Conservation (phyloP, 129 eudicot genomes). For the Cynara cardunculus region DNA sequence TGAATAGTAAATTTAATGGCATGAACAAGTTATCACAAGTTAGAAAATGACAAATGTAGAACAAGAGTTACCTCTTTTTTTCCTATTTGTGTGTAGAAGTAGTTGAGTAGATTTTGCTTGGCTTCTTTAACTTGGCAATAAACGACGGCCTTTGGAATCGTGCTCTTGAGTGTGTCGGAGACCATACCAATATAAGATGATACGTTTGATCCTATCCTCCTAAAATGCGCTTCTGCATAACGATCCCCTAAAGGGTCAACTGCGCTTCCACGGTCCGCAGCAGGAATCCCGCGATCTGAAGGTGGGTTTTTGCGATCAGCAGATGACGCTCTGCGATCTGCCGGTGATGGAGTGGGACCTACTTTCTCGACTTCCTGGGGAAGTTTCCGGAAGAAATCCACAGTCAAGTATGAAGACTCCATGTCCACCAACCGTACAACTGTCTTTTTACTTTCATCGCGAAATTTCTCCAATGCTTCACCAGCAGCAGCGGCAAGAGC, state of each 20-base stretch:
- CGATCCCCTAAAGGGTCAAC: slow-evolving; percentile 44
- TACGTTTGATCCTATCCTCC: slow-evolving; percentile 59
- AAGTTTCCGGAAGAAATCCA: slow-evolving; percentile 63
- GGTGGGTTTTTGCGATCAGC: slow-evolving; percentile 37
- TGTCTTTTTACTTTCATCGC: slow-evolving; percentile 61
- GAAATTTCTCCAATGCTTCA: slow-evolving; percentile 59
- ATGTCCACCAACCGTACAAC: slow-evolving; percentile 62
- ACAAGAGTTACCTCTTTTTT: slow-evolving; percentile 48
- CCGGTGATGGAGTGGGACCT: slow-evolving; percentile 33
- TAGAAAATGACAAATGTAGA: neutral
- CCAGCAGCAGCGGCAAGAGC: slow-evolving; percentile 51
- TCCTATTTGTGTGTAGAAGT: slow-evolving; percentile 57
- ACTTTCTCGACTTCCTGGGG: slow-evolving; percentile 52
- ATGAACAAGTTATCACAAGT: neutral
- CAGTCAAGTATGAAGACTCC: slow-evolving; percentile 61
- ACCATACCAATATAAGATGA: slow-evolving; percentile 62
- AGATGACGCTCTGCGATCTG: slow-evolving; percentile 33
- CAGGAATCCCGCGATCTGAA: slow-evolving; percentile 25
- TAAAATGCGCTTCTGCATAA: slow-evolving; percentile 46
- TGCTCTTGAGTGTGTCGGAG: slow-evolving; percentile 42
- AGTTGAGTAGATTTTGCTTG: slow-evolving; percentile 48
- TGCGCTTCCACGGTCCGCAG: slow-evolving; percentile 30
- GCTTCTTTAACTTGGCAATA: slow-evolving; percentile 71
- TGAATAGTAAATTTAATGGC: neutral
- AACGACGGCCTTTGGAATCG: slow-evolving; percentile 64